Percentiles rank a stretch among this genome's conserved stretches.
Evolutionary conservation across 495 filamentous ascomycete species (phyloP).

Genomic region (Penicillium diatomitis): DNA sequence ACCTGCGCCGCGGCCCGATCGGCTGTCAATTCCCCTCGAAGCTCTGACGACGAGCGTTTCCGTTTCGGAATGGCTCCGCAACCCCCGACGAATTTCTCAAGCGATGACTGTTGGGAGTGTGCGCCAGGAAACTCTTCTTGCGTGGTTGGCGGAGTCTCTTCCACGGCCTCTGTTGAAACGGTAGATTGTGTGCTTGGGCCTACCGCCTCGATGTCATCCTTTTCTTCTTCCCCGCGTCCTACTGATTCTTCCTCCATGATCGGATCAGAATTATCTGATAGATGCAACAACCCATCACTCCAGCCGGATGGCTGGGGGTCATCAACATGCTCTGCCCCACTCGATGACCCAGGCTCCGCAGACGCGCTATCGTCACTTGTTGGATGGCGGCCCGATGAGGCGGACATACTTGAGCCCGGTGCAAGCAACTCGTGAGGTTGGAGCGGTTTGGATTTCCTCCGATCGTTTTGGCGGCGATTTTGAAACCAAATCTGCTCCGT

Average conservation of each 20-base stretch:
- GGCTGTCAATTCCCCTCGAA: constrained; percentile 10
- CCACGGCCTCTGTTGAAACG: constrained; percentile 25
- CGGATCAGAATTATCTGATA: constrained; percentile 26
- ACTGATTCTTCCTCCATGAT: constrained; percentile 8
- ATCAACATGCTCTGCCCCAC: constrained; percentile 23
- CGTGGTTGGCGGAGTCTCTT: constrained; percentile 19
- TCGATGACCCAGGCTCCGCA: constrained; percentile 26
- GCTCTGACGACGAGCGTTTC: constrained; percentile 30
- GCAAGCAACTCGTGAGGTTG: constrained; percentile 69
- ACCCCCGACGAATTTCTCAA: constrained; percentile 3
- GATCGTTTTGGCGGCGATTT: constrained; percentile 88
- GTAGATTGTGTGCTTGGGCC: constrained; percentile 29
- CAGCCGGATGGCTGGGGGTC: constrained; percentile 14
- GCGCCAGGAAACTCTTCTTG: constrained; percentile 15
- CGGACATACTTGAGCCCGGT: constrained; percentile 38
- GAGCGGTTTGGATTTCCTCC: constrained; percentile 81
- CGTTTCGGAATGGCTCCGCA: constrained; percentile 18
- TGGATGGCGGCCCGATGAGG: constrained; percentile 40
- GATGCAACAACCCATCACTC: constrained; percentile 19
- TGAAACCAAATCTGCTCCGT: constrained; percentile 91
- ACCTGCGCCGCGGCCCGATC: constrained; percentile 9
- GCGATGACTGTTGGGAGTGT: constrained; percentile 4
- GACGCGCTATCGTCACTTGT: constrained; percentile 36
- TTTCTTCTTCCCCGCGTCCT: neutral
- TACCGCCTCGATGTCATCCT: constrained; percentile 18